Percentiles rank a stretch among this genome's conserved stretches.
Conservation (phyloP, 208 protist genomes). For the Trypanosomatidae sp. region DNA sequence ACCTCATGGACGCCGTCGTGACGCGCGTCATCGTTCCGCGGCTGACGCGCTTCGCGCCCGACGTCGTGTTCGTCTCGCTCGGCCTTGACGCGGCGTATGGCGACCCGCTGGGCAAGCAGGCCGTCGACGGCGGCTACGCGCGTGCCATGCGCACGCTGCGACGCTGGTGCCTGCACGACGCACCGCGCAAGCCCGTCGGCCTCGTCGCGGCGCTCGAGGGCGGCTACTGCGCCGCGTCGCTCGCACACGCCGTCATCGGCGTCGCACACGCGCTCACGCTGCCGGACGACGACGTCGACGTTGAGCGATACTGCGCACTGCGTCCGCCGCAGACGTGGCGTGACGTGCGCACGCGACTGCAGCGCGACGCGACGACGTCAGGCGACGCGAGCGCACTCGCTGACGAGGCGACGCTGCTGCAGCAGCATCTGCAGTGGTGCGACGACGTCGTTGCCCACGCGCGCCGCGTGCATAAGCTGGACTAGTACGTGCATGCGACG, state of each 20-base stretch:
- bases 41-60: slow-evolving; percentile 43
- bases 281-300: slow-evolving; percentile 15
- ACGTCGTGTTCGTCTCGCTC: slow-evolving; percentile 79
- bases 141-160: slow-evolving; percentile 25
- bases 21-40: slow-evolving; percentile 61
- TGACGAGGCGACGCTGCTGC: no score
- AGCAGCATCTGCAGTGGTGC: no score
- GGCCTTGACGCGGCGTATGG: slow-evolving; percentile 88
- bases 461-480: no score
- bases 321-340: slow-evolving; percentile 34
- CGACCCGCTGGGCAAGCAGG: slow-evolving; percentile 77
- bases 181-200: slow-evolving; percentile 6
- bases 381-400: no score
- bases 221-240: slow-evolving; percentile 58
- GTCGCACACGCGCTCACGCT: slow-evolving; percentile 49
- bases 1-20: slow-evolving; percentile 30
- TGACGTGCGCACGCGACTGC: slow-evolving; percentile 34
- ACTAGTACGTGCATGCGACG: no score
- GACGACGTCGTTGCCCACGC: no score
- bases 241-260: slow-evolving; percentile 42
- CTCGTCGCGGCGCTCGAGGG: slow-evolving; percentile 62
- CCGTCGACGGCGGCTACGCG: slow-evolving; percentile 66
- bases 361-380: no score
- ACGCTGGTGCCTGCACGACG: slow-evolving; percentile 25
- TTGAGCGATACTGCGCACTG: slow-evolving; percentile 7